phyloP scores from a whole-genome alignment of 768 basidiomycete genomes.

The Clitopilus passeckerianus region DNA sequence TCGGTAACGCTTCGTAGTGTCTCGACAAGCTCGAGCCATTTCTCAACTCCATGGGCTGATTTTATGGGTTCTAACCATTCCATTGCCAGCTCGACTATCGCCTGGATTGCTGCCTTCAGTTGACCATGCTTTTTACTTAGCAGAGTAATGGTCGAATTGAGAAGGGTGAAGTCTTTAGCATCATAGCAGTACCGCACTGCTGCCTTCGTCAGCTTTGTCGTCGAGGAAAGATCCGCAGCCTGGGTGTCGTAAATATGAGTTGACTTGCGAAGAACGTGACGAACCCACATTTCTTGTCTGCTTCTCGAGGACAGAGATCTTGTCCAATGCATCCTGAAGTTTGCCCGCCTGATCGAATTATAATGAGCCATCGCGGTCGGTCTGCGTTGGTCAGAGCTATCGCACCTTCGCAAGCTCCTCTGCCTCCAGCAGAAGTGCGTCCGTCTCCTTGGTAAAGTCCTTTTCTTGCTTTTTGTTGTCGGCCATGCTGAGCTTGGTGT shows the following conservation, averaged over 20 bases:
- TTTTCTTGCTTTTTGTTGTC: constrained; percentile 82
- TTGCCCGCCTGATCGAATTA: constrained; percentile 57
- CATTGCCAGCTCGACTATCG: constrained; percentile 87
- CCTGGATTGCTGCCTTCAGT: constrained; percentile 82
- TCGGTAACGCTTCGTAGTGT: constrained; percentile 90
- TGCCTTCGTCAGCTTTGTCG: constrained; percentile 76
- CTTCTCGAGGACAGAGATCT: constrained; percentile 86
- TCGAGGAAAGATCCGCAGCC: constrained; percentile 94
- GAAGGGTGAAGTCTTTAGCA: constrained; percentile 59
- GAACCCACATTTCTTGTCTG: constrained; percentile 86
- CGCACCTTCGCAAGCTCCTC: constrained; percentile 68
- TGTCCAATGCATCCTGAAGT: constrained; percentile 85
- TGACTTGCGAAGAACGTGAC: constrained; percentile 4
- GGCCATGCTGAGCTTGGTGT: constrained; percentile 52
- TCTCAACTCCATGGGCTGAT: constrained; percentile 57
- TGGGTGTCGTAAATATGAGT: constrained; percentile 22
- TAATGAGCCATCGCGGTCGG: background rate
- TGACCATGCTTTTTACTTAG: constrained; percentile 98
- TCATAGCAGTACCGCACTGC: constrained; percentile 70
- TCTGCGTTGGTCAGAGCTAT: background rate
- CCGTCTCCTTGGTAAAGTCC: constrained; percentile 84
- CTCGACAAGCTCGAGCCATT: constrained; percentile 86
- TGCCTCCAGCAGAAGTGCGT: constrained; percentile 66
- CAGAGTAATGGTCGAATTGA: constrained; percentile 64
- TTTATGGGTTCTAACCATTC: constrained; percentile 78